Conservation (phyloP, 2,329 filamentous ascomycete species). For the Pyrenochaeta sp. region DNA sequence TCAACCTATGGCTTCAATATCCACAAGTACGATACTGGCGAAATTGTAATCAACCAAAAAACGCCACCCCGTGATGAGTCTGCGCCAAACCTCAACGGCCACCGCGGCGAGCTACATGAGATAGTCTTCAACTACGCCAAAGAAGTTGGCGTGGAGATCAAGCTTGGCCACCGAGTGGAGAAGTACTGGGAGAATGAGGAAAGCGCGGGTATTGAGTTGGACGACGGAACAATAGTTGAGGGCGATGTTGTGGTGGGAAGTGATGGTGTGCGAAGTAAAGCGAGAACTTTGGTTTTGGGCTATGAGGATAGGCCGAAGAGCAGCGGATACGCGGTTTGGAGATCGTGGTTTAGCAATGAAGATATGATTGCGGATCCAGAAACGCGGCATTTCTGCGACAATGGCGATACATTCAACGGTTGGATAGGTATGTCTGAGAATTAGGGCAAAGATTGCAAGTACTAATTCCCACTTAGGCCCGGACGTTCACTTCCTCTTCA, state of each 20-base stretch:
- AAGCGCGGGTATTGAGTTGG: slow-evolving; percentile 61
- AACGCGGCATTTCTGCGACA: slow-evolving; percentile 48
- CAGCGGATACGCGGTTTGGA: slow-evolving; percentile 63
- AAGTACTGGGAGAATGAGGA: slow-evolving; percentile 65
- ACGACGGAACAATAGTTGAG: slow-evolving; percentile 56
- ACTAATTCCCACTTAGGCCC: slow-evolving; percentile 28
- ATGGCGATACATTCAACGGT: slow-evolving; percentile 49
- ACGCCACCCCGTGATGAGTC: slow-evolving; percentile 56
- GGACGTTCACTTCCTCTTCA: slow-evolving; percentile 51
- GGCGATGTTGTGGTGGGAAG: slow-evolving; percentile 63
- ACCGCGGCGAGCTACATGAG: slow-evolving; percentile 67
- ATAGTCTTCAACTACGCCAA: slow-evolving; percentile 67
- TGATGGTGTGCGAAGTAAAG: slow-evolving; percentile 62
- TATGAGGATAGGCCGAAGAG: slow-evolving; percentile 63
- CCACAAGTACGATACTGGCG: slow-evolving; percentile 67
- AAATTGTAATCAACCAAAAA: slow-evolving; percentile 66
- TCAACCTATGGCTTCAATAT: slow-evolving; percentile 66
- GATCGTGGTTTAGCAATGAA: slow-evolving; percentile 55
- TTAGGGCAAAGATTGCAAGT: no score
- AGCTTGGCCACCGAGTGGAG: slow-evolving; percentile 60
- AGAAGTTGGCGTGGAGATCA: slow-evolving; percentile 64
- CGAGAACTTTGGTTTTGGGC: slow-evolving; percentile 61
- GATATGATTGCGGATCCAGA: slow-evolving; percentile 51
- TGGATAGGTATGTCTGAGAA: slow-evolving; percentile 40
- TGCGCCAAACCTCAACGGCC: slow-evolving; percentile 67